Base-by-base conservation (phyloP, 1,139 yeast species). In the Spathaspora sp. region DNA sequence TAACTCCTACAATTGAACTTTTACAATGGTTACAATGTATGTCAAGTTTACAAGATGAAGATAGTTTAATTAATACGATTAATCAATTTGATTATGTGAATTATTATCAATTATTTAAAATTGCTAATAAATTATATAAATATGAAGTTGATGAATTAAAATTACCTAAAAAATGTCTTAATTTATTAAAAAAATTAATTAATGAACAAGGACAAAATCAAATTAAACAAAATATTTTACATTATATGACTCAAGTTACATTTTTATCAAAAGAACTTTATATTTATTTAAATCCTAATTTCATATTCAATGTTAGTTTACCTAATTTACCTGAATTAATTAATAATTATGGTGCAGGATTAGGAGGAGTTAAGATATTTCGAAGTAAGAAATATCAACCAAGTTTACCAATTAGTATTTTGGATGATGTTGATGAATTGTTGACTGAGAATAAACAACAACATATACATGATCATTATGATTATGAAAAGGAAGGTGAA, bases 11-110 rank as follows among this genome's bases (percentile, higher is more conserved):
- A 1, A 80, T 86, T 47, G 95, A 91, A 61, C 65, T 93, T 29
- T 68, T 93, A 49, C 97, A 93, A 63, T 91, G 96, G 90, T 68
- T 91, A 44, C 98, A 93, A 62, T 86, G 93, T 44, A 81, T 90
- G 66, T 82, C 96, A 0, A 75, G 80, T 33, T 62, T 84, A 39
- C 67, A 65, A 16, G 79, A 78, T 50, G 82, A 80, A 45, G 84
- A 73, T 58, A 78, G 72, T 55, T 76, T 84, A 62, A 79, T 69
- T 53, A 78, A 72, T 58, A 85, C 86, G 44, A 72, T 80, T 49
- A 78, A 68, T 51, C 81, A 76, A 63, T 81, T 76, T 61, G 84
- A 73, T 39, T 71, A 74, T 9, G 68, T 93, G 46, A 86, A 86
- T 49, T 84, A 89, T 37, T 71, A 70, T 39, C 97, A 91, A 58